These are phyloP conservation scores for Haberlea rhodopensis DNA, from an alignment of 257 asterid genomes.

Conservation along the genomic window DNA sequence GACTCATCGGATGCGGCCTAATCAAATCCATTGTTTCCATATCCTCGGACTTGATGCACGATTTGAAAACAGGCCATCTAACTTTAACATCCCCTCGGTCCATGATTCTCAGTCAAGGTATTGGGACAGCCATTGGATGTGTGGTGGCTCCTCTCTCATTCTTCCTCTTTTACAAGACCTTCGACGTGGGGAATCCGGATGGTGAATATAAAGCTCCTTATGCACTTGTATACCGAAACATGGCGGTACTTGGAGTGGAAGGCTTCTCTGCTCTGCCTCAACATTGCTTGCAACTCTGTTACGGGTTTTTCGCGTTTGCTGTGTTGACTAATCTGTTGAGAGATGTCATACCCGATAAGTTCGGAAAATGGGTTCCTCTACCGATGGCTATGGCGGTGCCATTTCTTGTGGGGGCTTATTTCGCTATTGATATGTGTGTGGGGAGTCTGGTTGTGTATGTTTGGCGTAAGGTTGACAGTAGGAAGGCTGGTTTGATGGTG, in stretches of 20 bases:
- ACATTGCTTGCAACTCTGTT: no score
- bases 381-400: conserved; percentile 96
- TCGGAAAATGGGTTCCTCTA: conserved; percentile 54
- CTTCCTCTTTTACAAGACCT: conserved; percentile 66
- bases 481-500: conserved; percentile 52
- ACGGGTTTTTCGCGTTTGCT: conserved; percentile 58
- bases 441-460: conserved; percentile 61
- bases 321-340: conserved; percentile 45
- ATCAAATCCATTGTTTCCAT: conserved; percentile 61
- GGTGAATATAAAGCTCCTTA: conserved; percentile 74
- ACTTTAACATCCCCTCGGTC: conserved; percentile 75
- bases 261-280: no score
- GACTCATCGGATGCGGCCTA: conserved; percentile 69
- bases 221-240: conserved; percentile 62
- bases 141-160: conserved; percentile 66
- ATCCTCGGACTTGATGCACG: conserved; percentile 70
- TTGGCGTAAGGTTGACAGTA: conserved; percentile 43
- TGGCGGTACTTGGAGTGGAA: conserved; percentile 71
- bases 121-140: conserved; percentile 74
- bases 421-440: conserved; percentile 74
- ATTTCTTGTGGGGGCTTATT: conserved; percentile 64
- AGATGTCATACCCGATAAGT: conserved; percentile 36
- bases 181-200: conserved; percentile 56
- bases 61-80: conserved; percentile 69
- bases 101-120: no score